Evolutionary conservation across 805 yeast genomes (phyloP).

Genomic region (Wickerhamiella kurtzmanii): DNA sequence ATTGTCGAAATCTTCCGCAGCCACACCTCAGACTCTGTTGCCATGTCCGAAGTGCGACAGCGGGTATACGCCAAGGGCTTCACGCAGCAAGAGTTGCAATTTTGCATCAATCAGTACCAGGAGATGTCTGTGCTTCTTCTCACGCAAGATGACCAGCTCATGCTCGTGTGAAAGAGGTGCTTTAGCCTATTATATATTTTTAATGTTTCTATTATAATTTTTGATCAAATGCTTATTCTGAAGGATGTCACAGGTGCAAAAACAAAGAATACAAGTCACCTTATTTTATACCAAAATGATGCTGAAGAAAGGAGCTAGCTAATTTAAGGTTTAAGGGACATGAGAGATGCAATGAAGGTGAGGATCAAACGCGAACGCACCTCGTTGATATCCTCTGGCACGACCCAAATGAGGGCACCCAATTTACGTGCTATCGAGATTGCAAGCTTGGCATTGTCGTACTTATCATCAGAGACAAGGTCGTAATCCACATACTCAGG

Average conservation of each 20-base stretch:
- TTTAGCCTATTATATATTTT: too few relatives aligned
- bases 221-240: too few relatives aligned
- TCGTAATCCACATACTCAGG: constrained; percentile 98
- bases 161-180: constrained; percentile 7
- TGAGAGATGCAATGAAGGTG: constrained; percentile 90
- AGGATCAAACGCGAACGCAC: constrained; percentile 87
- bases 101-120: constrained; percentile 63
- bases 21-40: constrained; percentile 26
- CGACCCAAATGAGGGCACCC: constrained; percentile 96
- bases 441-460: constrained; percentile 92
- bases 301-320: background rate
- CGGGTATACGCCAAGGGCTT: constrained; percentile 69
- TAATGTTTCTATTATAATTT: too few relatives aligned
- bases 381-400: constrained; percentile 98
- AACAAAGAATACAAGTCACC: too few relatives aligned
- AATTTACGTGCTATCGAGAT: constrained; percentile 95
- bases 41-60: constrained; percentile 41
- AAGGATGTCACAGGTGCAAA: too few relatives aligned
- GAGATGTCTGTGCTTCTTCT: constrained; percentile 63
- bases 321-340: constrained; percentile 39
- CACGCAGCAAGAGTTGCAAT: constrained; percentile 63
- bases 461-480: constrained; percentile 75
- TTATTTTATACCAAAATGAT: background rate
- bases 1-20: constrained; percentile 37
- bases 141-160: constrained; percentile 48